A percentile compares a stretch with the other conserved stretches of the same genome.
Evolutionary conservation across 768 basidiomycete genomes (phyloP).

Genomic region (Pisolithus sp.): DNA sequence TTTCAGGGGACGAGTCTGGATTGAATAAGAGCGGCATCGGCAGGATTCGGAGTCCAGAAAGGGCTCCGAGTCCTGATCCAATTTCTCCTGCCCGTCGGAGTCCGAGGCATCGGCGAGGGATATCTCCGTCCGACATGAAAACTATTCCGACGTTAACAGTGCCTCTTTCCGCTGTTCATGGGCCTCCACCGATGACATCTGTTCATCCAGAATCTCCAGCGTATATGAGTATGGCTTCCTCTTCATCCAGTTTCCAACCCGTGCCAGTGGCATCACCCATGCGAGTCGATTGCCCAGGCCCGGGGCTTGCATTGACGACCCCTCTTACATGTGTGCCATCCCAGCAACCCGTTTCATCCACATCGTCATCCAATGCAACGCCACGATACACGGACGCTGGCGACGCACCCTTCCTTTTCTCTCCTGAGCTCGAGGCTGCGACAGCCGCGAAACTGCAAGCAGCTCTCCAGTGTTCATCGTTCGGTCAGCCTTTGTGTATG

Average conservation of each 20-base stretch:
- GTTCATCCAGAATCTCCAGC: constrained; percentile 16
- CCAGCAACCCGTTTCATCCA: constrained; percentile 7
- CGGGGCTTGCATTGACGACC: constrained; percentile 6
- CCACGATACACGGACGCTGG: constrained; percentile 25
- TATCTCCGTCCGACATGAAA: constrained; percentile 13
- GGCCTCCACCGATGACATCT: constrained; percentile 17
- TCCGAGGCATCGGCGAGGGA: constrained; percentile 8
- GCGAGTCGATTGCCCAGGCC: constrained; percentile 9
- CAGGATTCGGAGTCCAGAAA: constrained; percentile 20
- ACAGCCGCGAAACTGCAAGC: constrained; percentile 25
- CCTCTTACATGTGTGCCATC: constrained; percentile 10
- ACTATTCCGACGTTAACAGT: constrained; percentile 22
- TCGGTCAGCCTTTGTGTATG: constrained; percentile 15
- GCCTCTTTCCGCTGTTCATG: constrained; percentile 14
- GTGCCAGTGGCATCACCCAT: constrained; percentile 2
- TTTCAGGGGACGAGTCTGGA: constrained; percentile 16
- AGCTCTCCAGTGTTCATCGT: constrained; percentile 14
- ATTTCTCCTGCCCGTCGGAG: constrained; percentile 33
- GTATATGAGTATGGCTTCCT: constrained; percentile 8
- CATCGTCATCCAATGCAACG: constrained; percentile 14
- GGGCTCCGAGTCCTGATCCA: constrained; percentile 8
- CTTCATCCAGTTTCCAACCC: constrained; percentile 7
- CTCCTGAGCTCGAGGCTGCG: constrained; percentile 24
- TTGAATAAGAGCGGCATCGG: constrained; percentile 18
- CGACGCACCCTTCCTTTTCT: constrained; percentile 27